A percentile compares a stretch with the other conserved stretches of the same genome.
phyloP scores from a whole-genome alignment of 345 rosid species.

The Cardamine occulta region DNA sequence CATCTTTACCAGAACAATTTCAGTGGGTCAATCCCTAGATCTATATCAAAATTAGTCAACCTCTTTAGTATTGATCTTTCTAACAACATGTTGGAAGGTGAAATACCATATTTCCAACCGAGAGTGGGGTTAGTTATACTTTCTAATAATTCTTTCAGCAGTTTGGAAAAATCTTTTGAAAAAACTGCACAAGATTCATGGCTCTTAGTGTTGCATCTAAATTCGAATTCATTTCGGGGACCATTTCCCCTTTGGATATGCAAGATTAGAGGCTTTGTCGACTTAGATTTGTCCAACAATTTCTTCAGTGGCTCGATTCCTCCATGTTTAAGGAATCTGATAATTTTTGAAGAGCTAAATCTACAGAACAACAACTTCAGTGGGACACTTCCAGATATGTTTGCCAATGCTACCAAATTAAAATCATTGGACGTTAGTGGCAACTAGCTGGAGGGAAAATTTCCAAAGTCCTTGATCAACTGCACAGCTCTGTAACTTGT shows the following conservation, averaged over 20 bases:
- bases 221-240: constrained; percentile 20
- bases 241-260: constrained; percentile 47
- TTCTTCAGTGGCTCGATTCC: constrained; percentile 45
- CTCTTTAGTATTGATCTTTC: background rate
- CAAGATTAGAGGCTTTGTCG: constrained; percentile 23
- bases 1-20: background rate
- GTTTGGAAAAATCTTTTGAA: background rate
- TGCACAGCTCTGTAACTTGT: constrained; percentile 46
- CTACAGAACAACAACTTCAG: constrained; percentile 15
- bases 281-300: constrained; percentile 56
- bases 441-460: constrained; percentile 40
- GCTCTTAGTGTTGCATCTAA: constrained; percentile 2
- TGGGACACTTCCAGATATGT: constrained; percentile 24
- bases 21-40: constrained; percentile 10
- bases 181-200: background rate
- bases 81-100: constrained; percentile 21
- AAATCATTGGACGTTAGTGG: background rate
- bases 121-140: background rate
- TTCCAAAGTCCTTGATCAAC: constrained; percentile 11
- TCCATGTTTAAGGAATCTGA: constrained; percentile 26
- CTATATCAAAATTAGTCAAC: background rate
- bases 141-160: constrained; percentile 10
- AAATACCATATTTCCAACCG: too few species aligned
- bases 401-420: background rate
- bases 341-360: background rate